Base-by-base conservation (phyloP, 1,139 yeast species). In the Blastobotrys elegans region DNA sequence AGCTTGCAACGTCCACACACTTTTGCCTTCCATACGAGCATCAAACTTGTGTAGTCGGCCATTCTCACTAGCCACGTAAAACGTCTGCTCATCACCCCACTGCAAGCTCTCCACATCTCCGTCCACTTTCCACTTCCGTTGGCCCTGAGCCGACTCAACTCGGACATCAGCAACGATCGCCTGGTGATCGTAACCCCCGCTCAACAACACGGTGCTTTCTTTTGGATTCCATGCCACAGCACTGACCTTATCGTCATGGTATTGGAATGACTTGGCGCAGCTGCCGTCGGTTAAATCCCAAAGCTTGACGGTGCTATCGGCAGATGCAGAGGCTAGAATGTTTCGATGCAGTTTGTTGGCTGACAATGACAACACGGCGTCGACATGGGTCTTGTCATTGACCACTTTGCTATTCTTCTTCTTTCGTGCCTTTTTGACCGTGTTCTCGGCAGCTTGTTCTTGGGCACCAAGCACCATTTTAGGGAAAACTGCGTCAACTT, bases 1-100 rank as follows among this genome's bases (percentile, higher is more conserved):
- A 1, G 98, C 98, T 69, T 94, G 96, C 60, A 92, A 75, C 4
- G 95, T 87, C 99, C 99, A 92, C 34, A 92, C 62, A 22, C 96
- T 89, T 46, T 76, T 73, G 40, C 73, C 75, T 44, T 73, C 77
- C 42, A 68, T 65, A 65, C 96, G 80, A 41, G 87, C 83, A 67
- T 92, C 98, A 60, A 85, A 90, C 55, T 94, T 84, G 69, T 87
- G 87, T 31, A 92, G 79, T 60, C 83, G 83, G 64, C 99, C 99
- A 54, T 79, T 76, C 65, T 92, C 98, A 33, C 97, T 89, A 58
- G 97, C 96, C 38, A 89, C 95, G 62, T 84, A 79, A 64, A 92
- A 85, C 35, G 77, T 69, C 56, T 81, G 80, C 27, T 84, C 84
- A 49, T 76, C 67, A 55, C 62, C 78, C 94, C 97, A 90, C 51